Evolutionary conservation across 2,329 filamentous ascomycete genomes (phyloP).

Genomic region (Penicillium sp.): DNA sequence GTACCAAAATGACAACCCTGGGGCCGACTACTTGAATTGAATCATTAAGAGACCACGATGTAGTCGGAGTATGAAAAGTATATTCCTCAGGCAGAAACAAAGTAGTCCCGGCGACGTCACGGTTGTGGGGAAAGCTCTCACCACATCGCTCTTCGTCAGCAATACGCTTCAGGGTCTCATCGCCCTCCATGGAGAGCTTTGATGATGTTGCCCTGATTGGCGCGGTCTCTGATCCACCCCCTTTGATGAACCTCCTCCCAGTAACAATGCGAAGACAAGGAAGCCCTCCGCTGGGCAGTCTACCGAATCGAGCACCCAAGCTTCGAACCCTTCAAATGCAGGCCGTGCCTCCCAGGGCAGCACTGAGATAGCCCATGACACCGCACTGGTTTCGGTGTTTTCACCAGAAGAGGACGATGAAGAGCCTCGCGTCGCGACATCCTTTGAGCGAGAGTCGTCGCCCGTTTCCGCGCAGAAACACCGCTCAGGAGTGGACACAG

Average conservation of each 20-base stretch:
- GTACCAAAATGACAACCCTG: background rate
- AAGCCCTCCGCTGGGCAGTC: slow-evolving; percentile 12
- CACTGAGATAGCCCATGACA: slow-evolving; percentile 14
- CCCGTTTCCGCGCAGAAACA: slow-evolving; percentile 37
- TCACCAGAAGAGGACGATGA: slow-evolving; percentile 41
- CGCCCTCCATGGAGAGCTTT: slow-evolving; percentile 36
- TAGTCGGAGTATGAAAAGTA: background rate
- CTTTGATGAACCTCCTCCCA: slow-evolving; percentile 16
- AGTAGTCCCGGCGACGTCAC: slow-evolving; percentile 1
- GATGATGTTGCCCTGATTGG: slow-evolving; percentile 32
- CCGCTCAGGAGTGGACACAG: slow-evolving; percentile 32
- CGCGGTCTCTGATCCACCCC: slow-evolving; percentile 13
- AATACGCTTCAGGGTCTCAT: background rate
- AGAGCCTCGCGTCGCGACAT: slow-evolving; percentile 42
- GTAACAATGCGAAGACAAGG: slow-evolving; percentile 8
- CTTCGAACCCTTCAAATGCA: slow-evolving; percentile 12
- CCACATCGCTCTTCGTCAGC: background rate
- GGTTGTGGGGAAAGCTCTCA: slow-evolving; percentile 5
- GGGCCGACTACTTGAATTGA: background rate
- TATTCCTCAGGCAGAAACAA: slow-evolving; percentile 3
- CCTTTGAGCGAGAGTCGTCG: slow-evolving; percentile 42
- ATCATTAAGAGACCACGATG: background rate
- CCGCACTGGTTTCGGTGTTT: slow-evolving; percentile 22
- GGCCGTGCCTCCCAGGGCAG: slow-evolving; percentile 5
- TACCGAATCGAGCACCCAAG: slow-evolving; percentile 11